These are phyloP conservation scores for Euphorbia celastroides DNA, from an alignment of 441 rosid species.

Conservation along the genomic window DNA sequence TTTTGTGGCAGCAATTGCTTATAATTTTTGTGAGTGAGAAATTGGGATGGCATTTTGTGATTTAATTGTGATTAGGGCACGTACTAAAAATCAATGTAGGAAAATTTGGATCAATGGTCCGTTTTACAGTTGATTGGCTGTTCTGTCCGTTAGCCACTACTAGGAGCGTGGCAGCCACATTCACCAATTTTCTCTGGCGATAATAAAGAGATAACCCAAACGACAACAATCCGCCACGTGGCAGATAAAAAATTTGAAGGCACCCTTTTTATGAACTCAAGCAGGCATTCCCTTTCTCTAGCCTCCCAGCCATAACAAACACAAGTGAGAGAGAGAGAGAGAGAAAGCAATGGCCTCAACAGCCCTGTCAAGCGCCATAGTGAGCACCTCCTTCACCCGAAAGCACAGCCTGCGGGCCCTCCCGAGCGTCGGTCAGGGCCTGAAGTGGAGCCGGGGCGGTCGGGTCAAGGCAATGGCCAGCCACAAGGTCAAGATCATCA, in stretches of 20 bases:
- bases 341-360: constrained; percentile 42
- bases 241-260: constrained; percentile 32
- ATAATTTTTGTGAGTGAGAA: too few relatives aligned
- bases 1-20: too few relatives aligned
- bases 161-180: constrained; percentile 39
- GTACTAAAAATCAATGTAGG: too few relatives aligned
- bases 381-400: constrained; percentile 55
- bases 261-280: constrained; percentile 13
- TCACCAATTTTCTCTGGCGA: constrained; percentile 25
- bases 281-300: neutral
- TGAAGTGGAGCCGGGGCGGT: constrained; percentile 48
- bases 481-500: constrained; percentile 69
- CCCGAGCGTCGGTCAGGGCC: constrained; percentile 38
- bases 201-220: constrained; percentile 42
- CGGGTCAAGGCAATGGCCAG: constrained; percentile 54
- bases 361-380: constrained; percentile 56
- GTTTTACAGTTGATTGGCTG: too few relatives aligned
- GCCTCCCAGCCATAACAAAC: neutral
- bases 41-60: too few relatives aligned
- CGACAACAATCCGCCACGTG: constrained; percentile 52
- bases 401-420: constrained; percentile 45
- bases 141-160: too few relatives aligned
- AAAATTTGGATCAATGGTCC: too few relatives aligned
- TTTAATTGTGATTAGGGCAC: too few relatives aligned
- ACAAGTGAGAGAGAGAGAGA: neutral